Percentiles rank a stretch among this genome's conserved stretches.
Evolutionary conservation across 306 rosid species (phyloP).

Genomic region (Lupinus albus): DNA sequence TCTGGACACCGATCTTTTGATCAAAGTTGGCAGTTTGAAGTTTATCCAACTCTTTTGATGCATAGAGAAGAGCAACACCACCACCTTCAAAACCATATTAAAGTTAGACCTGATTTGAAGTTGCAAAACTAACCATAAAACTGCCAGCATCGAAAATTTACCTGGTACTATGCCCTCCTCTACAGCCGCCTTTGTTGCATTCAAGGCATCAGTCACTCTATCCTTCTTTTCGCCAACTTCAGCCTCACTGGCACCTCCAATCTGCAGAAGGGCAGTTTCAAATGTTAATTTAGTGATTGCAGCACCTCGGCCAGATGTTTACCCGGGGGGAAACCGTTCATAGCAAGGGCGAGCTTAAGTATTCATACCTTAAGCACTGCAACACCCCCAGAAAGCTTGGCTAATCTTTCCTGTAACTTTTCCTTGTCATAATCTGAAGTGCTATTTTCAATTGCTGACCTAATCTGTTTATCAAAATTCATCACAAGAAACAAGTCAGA

Average conservation of each 20-base stretch:
- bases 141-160: neutral
- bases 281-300: constrained; percentile 13
- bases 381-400: constrained; percentile 96
- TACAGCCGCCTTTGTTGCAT: constrained; percentile 97
- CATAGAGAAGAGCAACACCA: constrained; percentile 97
- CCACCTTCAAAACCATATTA: constrained; percentile 55
- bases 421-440: constrained; percentile 95
- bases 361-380: constrained; percentile 82
- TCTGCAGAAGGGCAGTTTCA: constrained; percentile 46
- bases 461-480: constrained; percentile 56
- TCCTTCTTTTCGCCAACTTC: constrained; percentile 97
- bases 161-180: constrained; percentile 96
- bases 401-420: constrained; percentile 89
- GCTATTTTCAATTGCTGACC: constrained; percentile 77
- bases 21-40: constrained; percentile 87
- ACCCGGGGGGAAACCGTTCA: neutral
- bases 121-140: neutral
- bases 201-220: constrained; percentile 93
- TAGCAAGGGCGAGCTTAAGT: neutral
- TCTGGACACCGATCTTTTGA: constrained; percentile 94
- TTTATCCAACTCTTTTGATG: constrained; percentile 79
- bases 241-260: constrained; percentile 99
- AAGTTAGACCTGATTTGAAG: constrained; percentile 6
- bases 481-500: constrained; percentile 10
- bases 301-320: neutral